phyloP scores from a whole-genome alignment of 164 flowering plant species.

The Stephania yunnanensis region DNA sequence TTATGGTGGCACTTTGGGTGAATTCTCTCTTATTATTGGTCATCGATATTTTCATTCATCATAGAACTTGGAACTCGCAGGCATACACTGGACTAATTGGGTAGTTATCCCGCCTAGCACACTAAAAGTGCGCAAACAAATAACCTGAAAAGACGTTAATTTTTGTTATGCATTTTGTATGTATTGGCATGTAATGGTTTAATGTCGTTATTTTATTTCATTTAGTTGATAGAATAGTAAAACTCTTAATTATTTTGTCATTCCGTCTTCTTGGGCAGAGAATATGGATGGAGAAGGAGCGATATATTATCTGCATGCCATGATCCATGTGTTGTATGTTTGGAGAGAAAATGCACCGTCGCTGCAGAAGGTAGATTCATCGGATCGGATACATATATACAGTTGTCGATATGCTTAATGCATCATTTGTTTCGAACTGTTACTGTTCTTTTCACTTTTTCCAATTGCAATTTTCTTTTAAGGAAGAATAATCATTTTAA shows the following conservation, averaged over 20 bases:
- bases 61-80: no score
- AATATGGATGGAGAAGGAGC: slow-evolving; percentile 71
- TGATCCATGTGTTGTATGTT: slow-evolving; percentile 89
- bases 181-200: not conserved
- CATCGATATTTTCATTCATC: no score
- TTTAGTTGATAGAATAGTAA: not conserved
- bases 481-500: not conserved
- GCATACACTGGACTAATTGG: no score
- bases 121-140: no score
- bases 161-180: not conserved
- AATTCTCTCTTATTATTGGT: no score
- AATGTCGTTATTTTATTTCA: not conserved
- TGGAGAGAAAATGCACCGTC: slow-evolving; percentile 83
- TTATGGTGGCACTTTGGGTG: no score
- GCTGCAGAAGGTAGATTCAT: slow-evolving; percentile 70
- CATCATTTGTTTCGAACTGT: no score
- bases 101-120: no score
- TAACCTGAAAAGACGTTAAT: no score
- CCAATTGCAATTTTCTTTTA: not conserved
- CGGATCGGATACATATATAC: not conserved
- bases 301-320: slow-evolving; percentile 36
- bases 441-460: not conserved
- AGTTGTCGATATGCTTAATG: not conserved
- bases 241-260: not conserved
- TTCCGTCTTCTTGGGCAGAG: slow-evolving; percentile 38